Base-by-base conservation (phyloP, 176 grass and related monocot genomes). In the Eleusine indica region DNA sequence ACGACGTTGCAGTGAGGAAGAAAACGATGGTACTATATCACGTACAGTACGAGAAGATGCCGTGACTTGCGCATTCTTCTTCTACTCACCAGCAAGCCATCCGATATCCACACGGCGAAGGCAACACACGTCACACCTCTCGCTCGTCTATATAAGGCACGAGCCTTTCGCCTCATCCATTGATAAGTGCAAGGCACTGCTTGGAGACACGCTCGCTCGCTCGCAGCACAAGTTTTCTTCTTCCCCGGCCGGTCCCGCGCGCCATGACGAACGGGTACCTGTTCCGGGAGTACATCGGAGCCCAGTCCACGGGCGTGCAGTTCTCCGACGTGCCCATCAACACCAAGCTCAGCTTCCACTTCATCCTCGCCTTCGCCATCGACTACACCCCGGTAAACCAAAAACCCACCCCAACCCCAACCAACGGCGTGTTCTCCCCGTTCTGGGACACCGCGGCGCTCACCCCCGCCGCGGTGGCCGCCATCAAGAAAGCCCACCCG, bases 201-300 rank as follows among this genome's bases (percentile, higher is more conserved):
- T 44, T 71, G 5, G 6, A 9, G 46, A 73, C 1, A 72, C 68
- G 30, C 28, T 30, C 41, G 32, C 69, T 71, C n/a, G 12, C 28
- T 43, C 42, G 42, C 42, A 43, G 7, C 42, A 43, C 42, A 43
- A 43, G 42, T 43, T 8, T 43, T 43, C 42, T 43, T 43, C 42
- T 5, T 43, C 42, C 1, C 7, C 2, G 42, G 7, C 7, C 42
- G 6, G 42, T 35, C 42, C 42, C 6, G 25, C 25, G 25, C 25
- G 75, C 71, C 60, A 89, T 89, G 87, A 84, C 83, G 76, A 92
- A 92, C 71, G 88, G 87, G 0, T 86, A 91, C 71, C 52, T 94
- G 5, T 43, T 94, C 86, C 58, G 77, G 3, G 91, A 94, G 77
- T 94, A 91, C 86, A 91, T 94, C 78, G 89, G 91, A 5, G 91